Percentiles rank a stretch among this genome's conserved stretches.
Conservation (phyloP, 1,284 basidiomycete species). For the Moesziomyces sp. region DNA sequence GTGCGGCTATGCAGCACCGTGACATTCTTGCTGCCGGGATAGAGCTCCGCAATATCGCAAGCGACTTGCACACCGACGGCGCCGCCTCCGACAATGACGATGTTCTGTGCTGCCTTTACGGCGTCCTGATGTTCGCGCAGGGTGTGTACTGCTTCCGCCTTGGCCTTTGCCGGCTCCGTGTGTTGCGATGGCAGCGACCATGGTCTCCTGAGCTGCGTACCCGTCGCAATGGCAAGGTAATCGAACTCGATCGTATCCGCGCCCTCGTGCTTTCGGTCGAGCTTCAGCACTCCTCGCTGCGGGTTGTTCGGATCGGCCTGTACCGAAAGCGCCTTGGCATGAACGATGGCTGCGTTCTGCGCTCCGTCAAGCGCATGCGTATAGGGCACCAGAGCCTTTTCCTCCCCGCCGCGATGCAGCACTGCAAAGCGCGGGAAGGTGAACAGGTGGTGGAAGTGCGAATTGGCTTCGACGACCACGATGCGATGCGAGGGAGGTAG, state of each 20-base stretch:
- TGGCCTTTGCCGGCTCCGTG: slow-evolving; percentile 19
- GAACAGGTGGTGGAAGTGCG: slow-evolving; percentile 70
- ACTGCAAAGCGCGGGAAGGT: slow-evolving; percentile 72
- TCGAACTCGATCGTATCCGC: slow-evolving; percentile 30
- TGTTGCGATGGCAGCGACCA: slow-evolving; percentile 27
- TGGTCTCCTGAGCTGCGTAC: slow-evolving; percentile 23
- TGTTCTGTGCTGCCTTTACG: slow-evolving; percentile 44
- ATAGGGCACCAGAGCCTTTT: slow-evolving; percentile 73
- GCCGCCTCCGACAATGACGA: slow-evolving; percentile 65
- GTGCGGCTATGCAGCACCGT: slow-evolving; percentile 48
- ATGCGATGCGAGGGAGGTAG: slow-evolving; percentile 69
- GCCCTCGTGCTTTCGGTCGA: slow-evolving; percentile 10
- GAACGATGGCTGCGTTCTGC: slow-evolving; percentile 11
- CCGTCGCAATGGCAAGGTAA: slow-evolving; percentile 43
- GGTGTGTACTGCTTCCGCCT: slow-evolving; percentile 49
- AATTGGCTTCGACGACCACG: slow-evolving; percentile 70
- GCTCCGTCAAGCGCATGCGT: slow-evolving; percentile 73
- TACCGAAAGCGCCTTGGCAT: slow-evolving; percentile 31
- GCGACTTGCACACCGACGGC: slow-evolving; percentile 65
- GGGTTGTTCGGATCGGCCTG: neutral
- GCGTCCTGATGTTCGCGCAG: slow-evolving; percentile 50
- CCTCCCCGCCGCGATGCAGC: slow-evolving; percentile 70
- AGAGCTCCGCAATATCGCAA: slow-evolving; percentile 57
- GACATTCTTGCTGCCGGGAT: slow-evolving; percentile 33
- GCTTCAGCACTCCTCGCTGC: slow-evolving; percentile 13